Conservation (phyloP, 192 early-diverging fungal genomes). For the Coemansia sp. region DNA sequence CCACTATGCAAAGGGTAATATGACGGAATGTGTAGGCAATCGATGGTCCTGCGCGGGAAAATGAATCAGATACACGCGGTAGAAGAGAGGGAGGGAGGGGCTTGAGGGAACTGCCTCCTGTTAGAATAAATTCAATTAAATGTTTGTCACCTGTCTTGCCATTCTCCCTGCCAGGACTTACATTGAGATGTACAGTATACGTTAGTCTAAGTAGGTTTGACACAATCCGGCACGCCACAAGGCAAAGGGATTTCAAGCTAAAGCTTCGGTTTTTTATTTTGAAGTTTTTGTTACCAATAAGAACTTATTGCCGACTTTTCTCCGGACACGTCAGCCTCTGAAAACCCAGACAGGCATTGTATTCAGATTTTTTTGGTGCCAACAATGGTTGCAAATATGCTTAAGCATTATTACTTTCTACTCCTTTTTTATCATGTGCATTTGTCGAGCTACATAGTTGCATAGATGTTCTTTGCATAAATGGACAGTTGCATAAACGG, state of each 20-base stretch:
- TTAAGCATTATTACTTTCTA: background rate
- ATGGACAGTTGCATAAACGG: conserved; percentile 5
- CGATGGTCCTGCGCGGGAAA: conserved; percentile 17
- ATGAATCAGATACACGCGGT: conserved; percentile 1
- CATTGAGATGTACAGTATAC: no score
- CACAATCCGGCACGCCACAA: no score
- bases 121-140: background rate
- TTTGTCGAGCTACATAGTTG: background rate
- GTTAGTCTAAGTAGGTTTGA: no score
- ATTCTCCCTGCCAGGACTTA: no score
- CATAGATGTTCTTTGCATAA: conserved; percentile 10
- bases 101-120: background rate
- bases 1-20: background rate
- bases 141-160: no score
- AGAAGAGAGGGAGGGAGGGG: background rate
- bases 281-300: no score
- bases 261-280: no score
- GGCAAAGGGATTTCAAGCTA: no score
- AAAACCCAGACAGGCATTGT: no score
- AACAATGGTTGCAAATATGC: background rate
- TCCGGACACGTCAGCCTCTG: no score
- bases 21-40: conserved; percentile 15
- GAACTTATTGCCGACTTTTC: no score
- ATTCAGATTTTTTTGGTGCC: background rate
- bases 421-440: background rate